Base-by-base conservation (phyloP, 768 basidiomycete genomes). In the Lactifluus pinguis region DNA sequence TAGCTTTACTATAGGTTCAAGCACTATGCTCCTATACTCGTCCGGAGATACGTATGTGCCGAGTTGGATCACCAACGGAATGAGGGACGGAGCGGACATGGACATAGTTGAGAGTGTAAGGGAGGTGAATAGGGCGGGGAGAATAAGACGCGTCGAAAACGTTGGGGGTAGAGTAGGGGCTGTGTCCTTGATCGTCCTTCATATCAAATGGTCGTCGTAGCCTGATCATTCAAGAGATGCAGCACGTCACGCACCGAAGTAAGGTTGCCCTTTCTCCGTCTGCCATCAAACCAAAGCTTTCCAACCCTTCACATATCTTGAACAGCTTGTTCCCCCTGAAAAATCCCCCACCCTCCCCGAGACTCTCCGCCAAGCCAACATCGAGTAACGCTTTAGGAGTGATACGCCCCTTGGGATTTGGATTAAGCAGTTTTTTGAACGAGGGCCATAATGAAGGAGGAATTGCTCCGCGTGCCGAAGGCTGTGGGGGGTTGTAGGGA, bases 371-470 rank as follows among this genome's bases (percentile, higher is more conserved):
- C 84, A 87, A 87, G n/a, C 91, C 92, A 4, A 83, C 73, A 21
- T 89, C 86, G 15, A 97, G 77, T 71, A 98, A 92, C 2, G 76
- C 75, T 65, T 89, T 87, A 0, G 89, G 79, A 1, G 86, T 80
- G 67, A 94, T 74, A 21, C 97, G 83, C 1, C 82, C 79, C 69
- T 86, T 90, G 0, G 90, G 84, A 70, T 85, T 94, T 1, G 95
- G 95, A 68, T 93, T 93, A 15, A 98, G 78, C 41, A 99, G 83
- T 53, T 84, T 86, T 72, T 93, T 95, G 79, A 87, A 95, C 1
- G 80, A 77, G 0, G 86, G 80, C 71, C 95, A 97, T 2, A 98
- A 70, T 0, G 82, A 67, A 3, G 72, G 68, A 0, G 97, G 95
- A 41, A 98, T 88, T 6, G 80, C 69, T 2, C 92, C 94, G 5